Percentiles rank a stretch among this genome's conserved stretches.
These are phyloP conservation scores for Balamuthia mandrillaris DNA, from an alignment of 208 protist species.

Conservation along the genomic window DNA sequence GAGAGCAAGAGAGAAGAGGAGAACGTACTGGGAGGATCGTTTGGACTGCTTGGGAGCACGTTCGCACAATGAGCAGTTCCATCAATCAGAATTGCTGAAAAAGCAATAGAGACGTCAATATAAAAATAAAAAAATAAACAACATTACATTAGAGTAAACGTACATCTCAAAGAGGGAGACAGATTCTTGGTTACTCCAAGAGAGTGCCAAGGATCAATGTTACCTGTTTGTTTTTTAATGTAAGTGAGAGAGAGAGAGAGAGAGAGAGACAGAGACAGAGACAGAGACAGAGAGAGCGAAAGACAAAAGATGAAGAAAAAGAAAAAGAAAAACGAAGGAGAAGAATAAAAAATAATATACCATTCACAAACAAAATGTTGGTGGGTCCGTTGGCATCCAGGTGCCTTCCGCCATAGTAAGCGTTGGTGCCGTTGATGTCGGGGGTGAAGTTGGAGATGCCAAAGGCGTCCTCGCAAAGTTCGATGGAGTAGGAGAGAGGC, in stretches of 20 bases:
- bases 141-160: not conserved
- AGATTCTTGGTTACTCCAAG: not conserved
- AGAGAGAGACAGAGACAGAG: not conserved
- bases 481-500: conserved; percentile 4
- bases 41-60: not conserved
- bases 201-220: conserved; percentile 40
- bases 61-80: conserved; percentile 41
- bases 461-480: conserved; percentile 18
- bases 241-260: no score
- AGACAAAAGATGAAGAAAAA: not conserved
- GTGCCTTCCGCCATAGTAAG: not conserved
- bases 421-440: conserved; percentile 9
- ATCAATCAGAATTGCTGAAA: conserved; percentile 27
- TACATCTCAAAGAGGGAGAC: not conserved
- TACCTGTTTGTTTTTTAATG: no score
- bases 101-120: not conserved
- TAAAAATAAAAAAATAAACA: not conserved
- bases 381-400: not conserved
- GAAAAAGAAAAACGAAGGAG: not conserved
- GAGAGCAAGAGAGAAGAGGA: not conserved
- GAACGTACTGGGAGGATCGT: conserved; percentile 28
- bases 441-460: not conserved
- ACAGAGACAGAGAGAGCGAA: not conserved
- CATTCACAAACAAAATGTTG: conserved; percentile 43
- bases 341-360: not conserved